These are phyloP conservation scores for Aspergillus pseudotamarii DNA, from an alignment of 2,329 filamentous ascomycete genomes.

Conservation along the genomic window DNA sequence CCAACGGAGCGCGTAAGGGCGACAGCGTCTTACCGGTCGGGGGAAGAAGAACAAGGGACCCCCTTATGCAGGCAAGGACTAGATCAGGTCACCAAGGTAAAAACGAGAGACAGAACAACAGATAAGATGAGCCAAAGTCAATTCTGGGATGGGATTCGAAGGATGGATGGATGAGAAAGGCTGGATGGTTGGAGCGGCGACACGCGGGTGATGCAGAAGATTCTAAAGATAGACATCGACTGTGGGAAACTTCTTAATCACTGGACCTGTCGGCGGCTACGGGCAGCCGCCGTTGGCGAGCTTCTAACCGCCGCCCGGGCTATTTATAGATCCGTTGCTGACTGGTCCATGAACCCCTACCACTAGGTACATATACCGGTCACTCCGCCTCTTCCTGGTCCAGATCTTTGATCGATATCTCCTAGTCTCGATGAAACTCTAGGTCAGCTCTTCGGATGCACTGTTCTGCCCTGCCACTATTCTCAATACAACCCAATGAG, in stretches of 20 bases:
- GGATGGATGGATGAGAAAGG: constrained; percentile 21
- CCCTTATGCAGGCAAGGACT: neutral
- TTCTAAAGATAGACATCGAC: constrained; percentile 35
- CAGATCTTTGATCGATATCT: neutral
- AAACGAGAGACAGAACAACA: constrained; percentile 4
- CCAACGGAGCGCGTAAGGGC: constrained; percentile 6
- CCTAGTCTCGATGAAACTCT: neutral
- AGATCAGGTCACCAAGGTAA: neutral
- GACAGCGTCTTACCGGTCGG: constrained; percentile 8
- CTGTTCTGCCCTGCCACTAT: neutral
- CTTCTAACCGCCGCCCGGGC: constrained; percentile 11
- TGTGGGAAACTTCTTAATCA: constrained; percentile 11
- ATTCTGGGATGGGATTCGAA: constrained; percentile 21
- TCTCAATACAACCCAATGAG: neutral
- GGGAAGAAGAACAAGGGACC: neutral
- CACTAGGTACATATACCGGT: neutral
- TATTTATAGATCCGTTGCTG: constrained; percentile 14
- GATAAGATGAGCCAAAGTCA: constrained; percentile 7
- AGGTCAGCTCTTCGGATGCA: neutral
- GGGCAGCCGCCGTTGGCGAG: constrained; percentile 14
- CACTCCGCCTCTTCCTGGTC: neutral
- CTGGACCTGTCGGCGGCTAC: constrained; percentile 10
- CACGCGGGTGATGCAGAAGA: constrained; percentile 33
- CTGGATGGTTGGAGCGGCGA: constrained; percentile 19
- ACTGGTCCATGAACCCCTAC: neutral